Conservation (phyloP, 2,329 filamentous ascomycete species). For the Colletotrichum graminicola region DNA sequence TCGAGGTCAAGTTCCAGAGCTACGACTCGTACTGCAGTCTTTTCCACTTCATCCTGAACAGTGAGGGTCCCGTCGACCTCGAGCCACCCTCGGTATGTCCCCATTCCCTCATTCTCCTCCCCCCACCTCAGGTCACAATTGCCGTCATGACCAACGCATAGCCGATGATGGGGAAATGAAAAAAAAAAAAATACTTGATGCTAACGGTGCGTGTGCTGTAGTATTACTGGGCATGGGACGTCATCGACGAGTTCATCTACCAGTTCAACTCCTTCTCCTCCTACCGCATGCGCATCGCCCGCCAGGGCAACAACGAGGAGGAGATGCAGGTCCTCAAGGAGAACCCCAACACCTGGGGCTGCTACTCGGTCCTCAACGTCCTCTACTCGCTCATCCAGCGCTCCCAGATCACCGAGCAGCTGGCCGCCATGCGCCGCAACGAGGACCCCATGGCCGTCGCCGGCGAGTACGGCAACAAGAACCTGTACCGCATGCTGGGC, state of each 20-base stretch:
- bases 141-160: background rate
- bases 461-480: conserved; percentile 94
- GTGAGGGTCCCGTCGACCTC: conserved; percentile 96
- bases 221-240: conserved; percentile 99
- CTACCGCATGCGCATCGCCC: conserved; percentile 92
- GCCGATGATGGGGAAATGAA: background rate
- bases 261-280: conserved; percentile 99
- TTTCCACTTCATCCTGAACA: conserved; percentile 99
- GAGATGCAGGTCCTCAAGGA: conserved; percentile 92
- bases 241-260: conserved; percentile 99
- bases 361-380: conserved; percentile 99
- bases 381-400: conserved; percentile 99
- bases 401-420: conserved; percentile 97
- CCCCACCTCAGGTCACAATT: too few species aligned
- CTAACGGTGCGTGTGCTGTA: conserved; percentile 54
- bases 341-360: conserved; percentile 99
- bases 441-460: conserved; percentile 90
- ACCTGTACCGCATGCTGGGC: conserved; percentile 96
- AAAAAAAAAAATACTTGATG: background rate
- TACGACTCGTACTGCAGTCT: conserved; percentile 99
- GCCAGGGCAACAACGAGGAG: conserved; percentile 86
- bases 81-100: conserved; percentile 91
- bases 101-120: background rate
- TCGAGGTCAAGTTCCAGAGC: conserved; percentile 97
- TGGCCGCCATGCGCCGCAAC: conserved; percentile 92